Base-by-base conservation (phyloP, 495 filamentous ascomycete species). In the Parathielavia hyrcaniae region DNA sequence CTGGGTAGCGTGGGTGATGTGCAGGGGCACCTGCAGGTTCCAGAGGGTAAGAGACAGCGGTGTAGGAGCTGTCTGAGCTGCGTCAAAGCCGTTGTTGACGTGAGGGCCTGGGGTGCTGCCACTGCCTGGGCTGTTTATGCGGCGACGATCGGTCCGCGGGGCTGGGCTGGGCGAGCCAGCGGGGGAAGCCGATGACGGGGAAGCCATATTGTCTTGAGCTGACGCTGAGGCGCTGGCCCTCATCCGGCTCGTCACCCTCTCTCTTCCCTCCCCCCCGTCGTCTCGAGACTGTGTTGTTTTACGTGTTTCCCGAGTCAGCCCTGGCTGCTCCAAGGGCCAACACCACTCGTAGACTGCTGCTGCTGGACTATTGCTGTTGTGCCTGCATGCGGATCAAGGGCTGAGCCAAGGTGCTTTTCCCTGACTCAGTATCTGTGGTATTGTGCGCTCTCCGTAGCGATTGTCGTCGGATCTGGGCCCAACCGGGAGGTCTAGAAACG, bases 1-100 rank as follows among this genome's bases (percentile, higher is more conserved):
- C 13, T 64, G 62, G 11, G 66, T 66, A 16, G 69, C 55, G 64
- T 82, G 78, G 9, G 74, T 80, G 63, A 82, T 75, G 64, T 73
- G 64, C 16, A 82, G 67, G n/a, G 80, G 80, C 19, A 81, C 68
- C 41, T 73, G 71, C 22, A 78, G 69, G 49, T 62, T 61, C 79
- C 79, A 82, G 45, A 82, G 73, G 58, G 67, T 64, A 61, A 70
- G 65, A 11, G 73, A 67, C n/a, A 53, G 47, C 20, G 65, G 57
- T 38, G 63, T 32, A 14, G 6, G 26, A 30, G 26, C 26, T 30
- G 26, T 6, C 26, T 30, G 26, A 2, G 58, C 44, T 38, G 53
- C 12, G 47, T 40, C 19, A 19, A 5, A 12, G 47, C 35, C n/a
- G 32, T 1, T 30, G 26, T 30, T n/a, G n/a, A n/a, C 48, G 35